Percentiles rank a stretch among this genome's conserved stretches.
phyloP scores from a whole-genome alignment of 2,329 filamentous ascomycete genomes.

The Claviceps pazoutovae region DNA sequence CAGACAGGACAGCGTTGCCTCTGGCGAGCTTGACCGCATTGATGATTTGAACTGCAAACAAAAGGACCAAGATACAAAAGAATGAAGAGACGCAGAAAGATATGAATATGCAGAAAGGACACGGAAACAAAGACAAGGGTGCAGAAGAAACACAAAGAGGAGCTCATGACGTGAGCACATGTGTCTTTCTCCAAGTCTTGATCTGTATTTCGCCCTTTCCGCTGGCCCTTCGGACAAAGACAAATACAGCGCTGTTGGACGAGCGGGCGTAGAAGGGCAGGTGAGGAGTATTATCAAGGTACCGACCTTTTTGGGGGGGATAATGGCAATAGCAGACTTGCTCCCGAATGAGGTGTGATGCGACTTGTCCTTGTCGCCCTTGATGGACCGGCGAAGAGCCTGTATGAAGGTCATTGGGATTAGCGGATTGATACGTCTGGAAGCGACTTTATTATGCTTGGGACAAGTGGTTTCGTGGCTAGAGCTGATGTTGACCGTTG shows the following conservation, averaged over 20 bases:
- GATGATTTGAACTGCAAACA: not conserved
- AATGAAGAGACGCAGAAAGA: too few relatives aligned
- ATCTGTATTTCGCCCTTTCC: not conserved
- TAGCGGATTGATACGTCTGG: slow-evolving; percentile 15
- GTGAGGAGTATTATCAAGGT: not conserved
- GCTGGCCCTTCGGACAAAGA: not conserved
- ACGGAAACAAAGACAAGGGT: not conserved
- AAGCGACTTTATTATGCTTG: not conserved
- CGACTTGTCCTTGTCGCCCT: slow-evolving; percentile 69
- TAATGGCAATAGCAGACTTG: slow-evolving; percentile 77
- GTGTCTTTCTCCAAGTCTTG: not conserved
- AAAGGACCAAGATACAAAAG: not conserved
- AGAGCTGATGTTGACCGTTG: not conserved
- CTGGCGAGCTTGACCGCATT: not conserved
- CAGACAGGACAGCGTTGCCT: not conserved
- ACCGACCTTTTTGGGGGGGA: slow-evolving; percentile 82
- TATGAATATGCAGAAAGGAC: not conserved
- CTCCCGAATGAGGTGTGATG: slow-evolving; percentile 60
- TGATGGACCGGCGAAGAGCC: slow-evolving; percentile 78
- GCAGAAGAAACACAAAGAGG: not conserved
- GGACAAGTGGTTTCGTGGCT: not conserved
- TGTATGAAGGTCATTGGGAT: slow-evolving; percentile 34
- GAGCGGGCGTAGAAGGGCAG: not conserved
- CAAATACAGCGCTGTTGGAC: not conserved
- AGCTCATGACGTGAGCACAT: not conserved